These are phyloP conservation scores for Scedosporium apiospermum DNA, from an alignment of 2,329 filamentous ascomycete genomes.

Conservation along the genomic window DNA sequence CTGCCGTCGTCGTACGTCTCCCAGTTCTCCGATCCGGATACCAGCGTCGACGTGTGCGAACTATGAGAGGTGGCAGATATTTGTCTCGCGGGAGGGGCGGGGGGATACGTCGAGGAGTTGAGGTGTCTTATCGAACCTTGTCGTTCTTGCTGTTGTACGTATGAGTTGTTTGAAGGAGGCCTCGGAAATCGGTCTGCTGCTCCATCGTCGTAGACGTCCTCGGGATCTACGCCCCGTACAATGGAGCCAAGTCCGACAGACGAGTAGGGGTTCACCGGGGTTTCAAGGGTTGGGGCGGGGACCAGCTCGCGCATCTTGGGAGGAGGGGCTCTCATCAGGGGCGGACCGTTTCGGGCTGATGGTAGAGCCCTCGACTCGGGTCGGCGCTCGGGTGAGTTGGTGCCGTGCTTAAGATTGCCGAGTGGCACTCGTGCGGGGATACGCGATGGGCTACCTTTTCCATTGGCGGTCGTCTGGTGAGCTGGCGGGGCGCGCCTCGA, in stretches of 20 bases:
- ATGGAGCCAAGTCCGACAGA: constrained; percentile 38
- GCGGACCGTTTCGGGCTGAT: constrained; percentile 41
- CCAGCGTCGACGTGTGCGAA: constrained; percentile 64
- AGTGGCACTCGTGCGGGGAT: constrained; percentile 63
- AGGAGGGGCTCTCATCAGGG: constrained; percentile 57
- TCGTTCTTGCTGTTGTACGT: constrained; percentile 27
- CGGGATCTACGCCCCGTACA: constrained; percentile 56
- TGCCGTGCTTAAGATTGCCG: constrained; percentile 58
- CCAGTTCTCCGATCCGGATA: constrained; percentile 91
- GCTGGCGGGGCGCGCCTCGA: constrained; percentile 11
- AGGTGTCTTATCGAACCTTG: constrained; percentile 32
- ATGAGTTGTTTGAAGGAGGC: constrained; percentile 9
- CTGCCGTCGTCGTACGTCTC: constrained; percentile 88
- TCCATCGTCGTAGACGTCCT: constrained; percentile 75
- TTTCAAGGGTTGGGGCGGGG: constrained; percentile 40
- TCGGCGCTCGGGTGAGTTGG: constrained; percentile 72
- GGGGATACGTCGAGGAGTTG: constrained; percentile 27
- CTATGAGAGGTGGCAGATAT: constrained; percentile 51
- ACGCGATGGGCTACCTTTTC: constrained; percentile 49
- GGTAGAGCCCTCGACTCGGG: constrained; percentile 25
- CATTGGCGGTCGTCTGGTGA: constrained; percentile 17
- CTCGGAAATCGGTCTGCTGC: background rate
- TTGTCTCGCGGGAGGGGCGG: constrained; percentile 45
- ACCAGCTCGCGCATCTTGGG: constrained; percentile 84
- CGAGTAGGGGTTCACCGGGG: constrained; percentile 39